These are phyloP conservation scores for Cladobotryum mycophilum DNA, from an alignment of 2,329 filamentous ascomycete species.

Conservation along the genomic window DNA sequence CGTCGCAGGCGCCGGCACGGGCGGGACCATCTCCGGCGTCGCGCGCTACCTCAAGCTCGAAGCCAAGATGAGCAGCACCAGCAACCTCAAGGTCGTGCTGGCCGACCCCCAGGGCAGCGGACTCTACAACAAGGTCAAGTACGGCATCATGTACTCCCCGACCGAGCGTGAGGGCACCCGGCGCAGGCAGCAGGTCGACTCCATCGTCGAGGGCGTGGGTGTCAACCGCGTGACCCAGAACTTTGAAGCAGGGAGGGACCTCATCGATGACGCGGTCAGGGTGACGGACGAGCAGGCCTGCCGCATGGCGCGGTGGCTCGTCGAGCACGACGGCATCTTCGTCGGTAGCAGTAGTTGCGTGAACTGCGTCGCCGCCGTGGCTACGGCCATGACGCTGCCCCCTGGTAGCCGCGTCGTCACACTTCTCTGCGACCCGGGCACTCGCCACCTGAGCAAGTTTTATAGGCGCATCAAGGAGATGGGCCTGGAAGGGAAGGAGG, in stretches of 20 bases:
- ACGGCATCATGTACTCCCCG: conserved; percentile 90
- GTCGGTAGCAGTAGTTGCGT: conserved; percentile 93
- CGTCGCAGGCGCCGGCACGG: conserved; percentile 88
- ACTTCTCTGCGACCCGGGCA: conserved; percentile 78
- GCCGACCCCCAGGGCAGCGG: conserved; percentile 94
- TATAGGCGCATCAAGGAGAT: conserved; percentile 68
- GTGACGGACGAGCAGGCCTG: conserved; percentile 86
- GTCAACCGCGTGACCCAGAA: conserved; percentile 93
- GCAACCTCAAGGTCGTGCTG: conserved; percentile 62
- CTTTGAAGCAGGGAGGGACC: conserved; percentile 77
- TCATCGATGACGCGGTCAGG: conserved; percentile 84
- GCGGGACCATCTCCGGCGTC: conserved; percentile 86
- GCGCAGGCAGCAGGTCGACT: conserved; percentile 85
- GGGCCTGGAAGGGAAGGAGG: conserved; percentile 54
- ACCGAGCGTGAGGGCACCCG: conserved; percentile 89
- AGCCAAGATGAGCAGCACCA: conserved; percentile 45
- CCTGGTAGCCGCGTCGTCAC: conserved; percentile 66
- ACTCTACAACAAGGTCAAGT: conserved; percentile 82
- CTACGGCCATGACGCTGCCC: conserved; percentile 57
- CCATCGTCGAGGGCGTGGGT: conserved; percentile 91
- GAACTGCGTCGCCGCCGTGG: conserved; percentile 79
- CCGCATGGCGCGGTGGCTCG: conserved; percentile 91
- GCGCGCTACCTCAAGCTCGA: conserved; percentile 74
- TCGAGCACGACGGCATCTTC: conserved; percentile 93
- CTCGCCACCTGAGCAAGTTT: conserved; percentile 76